These are phyloP conservation scores for Dorcoceras hygrometricum DNA, from an alignment of 257 asterid species.

Conservation along the genomic window DNA sequence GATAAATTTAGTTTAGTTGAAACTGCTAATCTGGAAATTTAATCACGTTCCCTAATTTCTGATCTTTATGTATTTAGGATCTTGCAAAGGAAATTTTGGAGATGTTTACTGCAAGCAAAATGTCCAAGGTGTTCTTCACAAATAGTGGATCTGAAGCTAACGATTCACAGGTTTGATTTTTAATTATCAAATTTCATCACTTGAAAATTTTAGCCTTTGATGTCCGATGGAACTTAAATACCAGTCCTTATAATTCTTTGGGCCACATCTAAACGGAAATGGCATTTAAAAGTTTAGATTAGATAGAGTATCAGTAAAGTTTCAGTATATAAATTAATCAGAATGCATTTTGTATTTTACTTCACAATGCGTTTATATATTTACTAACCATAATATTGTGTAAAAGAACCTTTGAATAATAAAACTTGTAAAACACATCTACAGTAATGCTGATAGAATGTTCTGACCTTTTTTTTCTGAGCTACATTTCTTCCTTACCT, in stretches of 20 bases:
- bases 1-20: constrained; percentile 7
- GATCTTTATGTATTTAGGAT: constrained; percentile 42
- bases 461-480: neutral
- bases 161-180: constrained; percentile 72
- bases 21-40: neutral
- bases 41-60: constrained; percentile 4
- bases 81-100: constrained; percentile 81
- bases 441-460: neutral
- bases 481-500: neutral
- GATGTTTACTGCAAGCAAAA: constrained; percentile 66
- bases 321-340: neutral
- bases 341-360: neutral
- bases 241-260: neutral
- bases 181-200: constrained; percentile 1
- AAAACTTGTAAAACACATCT: neutral
- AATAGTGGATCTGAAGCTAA: constrained; percentile 98
- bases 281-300: neutral
- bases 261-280: neutral
- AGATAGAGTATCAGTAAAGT: neutral
- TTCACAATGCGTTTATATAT: neutral
- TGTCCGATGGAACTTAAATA: constrained; percentile 1
- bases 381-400: no score
- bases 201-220: neutral
- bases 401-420: neutral
- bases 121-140: constrained; percentile 89